Evolutionary conservation across 2,329 filamentous ascomycete species (phyloP), one percentile per base, ranked within the genome.

Genomic region (Leptographium wingfieldii): DNA sequence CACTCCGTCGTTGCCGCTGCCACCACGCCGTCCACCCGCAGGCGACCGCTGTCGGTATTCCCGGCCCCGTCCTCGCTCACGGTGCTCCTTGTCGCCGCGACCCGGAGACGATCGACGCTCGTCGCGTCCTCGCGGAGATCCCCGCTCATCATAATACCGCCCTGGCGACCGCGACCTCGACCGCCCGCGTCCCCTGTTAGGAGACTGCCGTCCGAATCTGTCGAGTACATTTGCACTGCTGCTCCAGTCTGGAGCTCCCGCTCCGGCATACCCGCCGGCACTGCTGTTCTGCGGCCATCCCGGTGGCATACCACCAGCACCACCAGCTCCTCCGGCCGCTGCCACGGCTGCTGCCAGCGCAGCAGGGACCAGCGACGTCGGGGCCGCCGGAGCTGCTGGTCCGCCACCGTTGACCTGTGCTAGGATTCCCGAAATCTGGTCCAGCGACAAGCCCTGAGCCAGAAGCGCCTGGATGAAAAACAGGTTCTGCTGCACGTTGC

Each of bases 11-110:
- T 48, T n/a, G 16, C 46, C 19, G 46, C 25, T 33, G 1, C 33
- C 33, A 6, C 56, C 51, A 9, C 49, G 35, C 22, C 58, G 31
- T 14, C 56, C 54, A 9, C 83, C 82, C 59, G 83, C 79, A 54
- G 92, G 91, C 68, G 88, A 95, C 69, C 94, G 89, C 71, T 96
- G 91, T 65, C 92, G 88, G 74, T 95, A 96, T 48, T 91, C 84
- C 59, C 79, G 75, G 61, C 78, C 80, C 62, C 83, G 79, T 49
- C 80, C 62, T 2, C 61, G 55, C 40, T 40, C 78, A 58, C 78
- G 73, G 64, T 78, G 77, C 51, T 79, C 79, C 63, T 76, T 76
- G 52, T 80, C 79, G 57, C 80, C 81, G 65, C 81, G 79, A 60
- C 81, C 80, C 43, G 84, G 82, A 22, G 68, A 66, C 22, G 85